Evolutionary conservation across 1,284 basidiomycete genomes (phyloP), one percentile per base, ranked within the genome.

Genomic region (Tilletia setariae): DNA sequence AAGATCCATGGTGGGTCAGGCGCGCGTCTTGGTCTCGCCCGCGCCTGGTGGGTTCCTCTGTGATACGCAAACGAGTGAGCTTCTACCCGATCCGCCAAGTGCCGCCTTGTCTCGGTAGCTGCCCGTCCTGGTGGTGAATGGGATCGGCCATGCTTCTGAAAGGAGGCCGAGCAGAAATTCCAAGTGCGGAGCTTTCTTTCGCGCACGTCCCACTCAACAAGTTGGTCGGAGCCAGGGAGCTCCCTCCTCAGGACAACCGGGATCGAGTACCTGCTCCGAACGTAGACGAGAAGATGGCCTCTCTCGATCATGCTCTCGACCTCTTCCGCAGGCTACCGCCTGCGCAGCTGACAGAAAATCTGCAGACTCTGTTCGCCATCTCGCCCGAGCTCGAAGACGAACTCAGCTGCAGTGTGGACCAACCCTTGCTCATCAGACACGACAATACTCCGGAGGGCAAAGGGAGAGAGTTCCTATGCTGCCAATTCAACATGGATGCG

Each of bases 401-500:
- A 84, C 88, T 99, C 30, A 86, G 95, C 66, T 91, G 92, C 51
- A 93, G 91, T 71, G 94, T 98, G 72, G 96, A 99, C 86, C 92
- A 95, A 83, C 96, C 96, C 13, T 86, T 98, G 73, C 89, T 90
- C 79, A 85, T 97, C 65, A 87, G 88, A 83, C 88, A 87, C 47
- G 95, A 98, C 86, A 86, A 86, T 44, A 86, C 87, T 9, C 90
- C 88, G 0, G 76, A 77, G 40, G 78, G 79, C 15, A 67, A 68
- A 9, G 92, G 93, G 13, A 88, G 88, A 75, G 93, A 98, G 68
- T 99, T 92, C 82, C 88, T 99, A 51, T 91, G 91, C 42, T 97
- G 95, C 83, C 96, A 98, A 83, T 99, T 98, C 83, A 98, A 98
- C 85, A 87, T 93, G 42, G 96, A 98, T 80, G 94, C 94, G 2